These are phyloP conservation scores for Pichia insulana DNA, from an alignment of 805 yeast species.

Conservation along the genomic window DNA sequence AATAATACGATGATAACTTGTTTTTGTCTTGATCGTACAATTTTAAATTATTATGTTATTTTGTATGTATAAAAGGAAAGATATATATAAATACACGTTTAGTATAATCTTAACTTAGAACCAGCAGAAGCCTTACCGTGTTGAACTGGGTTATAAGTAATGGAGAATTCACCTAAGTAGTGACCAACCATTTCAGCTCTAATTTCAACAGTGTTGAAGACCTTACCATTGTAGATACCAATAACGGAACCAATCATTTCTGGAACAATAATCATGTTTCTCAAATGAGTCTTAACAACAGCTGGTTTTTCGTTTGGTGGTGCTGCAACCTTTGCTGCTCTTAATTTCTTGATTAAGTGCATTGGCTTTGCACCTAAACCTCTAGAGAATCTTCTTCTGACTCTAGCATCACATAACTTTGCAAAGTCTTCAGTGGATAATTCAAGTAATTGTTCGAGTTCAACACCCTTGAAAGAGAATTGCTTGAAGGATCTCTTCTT, in stretches of 20 bases:
- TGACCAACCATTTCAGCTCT: conserved; percentile 99
- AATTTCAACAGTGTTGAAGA: conserved; percentile 97
- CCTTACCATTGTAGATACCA: conserved; percentile 99
- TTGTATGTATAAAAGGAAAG: conserved; percentile 5
- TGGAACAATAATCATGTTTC: conserved; percentile 98
- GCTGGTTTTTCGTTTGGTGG: conserved; percentile 95
- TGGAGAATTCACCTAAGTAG: conserved; percentile 99
- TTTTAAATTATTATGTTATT: neutral
- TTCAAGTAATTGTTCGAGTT: conserved; percentile 86
- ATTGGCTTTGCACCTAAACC: conserved; percentile 93
- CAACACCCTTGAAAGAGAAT: conserved; percentile 99
- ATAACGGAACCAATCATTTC: conserved; percentile 99
- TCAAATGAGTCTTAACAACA: conserved; percentile 96
- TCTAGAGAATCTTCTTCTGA: conserved; percentile 98
- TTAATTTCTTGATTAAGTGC: conserved; percentile 94
- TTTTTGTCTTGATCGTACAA: no score
- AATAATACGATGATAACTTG: conserved; percentile 2
- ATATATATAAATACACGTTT: conserved; percentile 15
- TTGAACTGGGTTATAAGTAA: conserved; percentile 98
- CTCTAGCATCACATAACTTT: conserved; percentile 95
- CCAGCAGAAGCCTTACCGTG: conserved; percentile 62
- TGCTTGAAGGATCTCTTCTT: conserved; percentile 92
- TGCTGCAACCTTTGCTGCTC: conserved; percentile 91
- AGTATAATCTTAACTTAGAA: conserved; percentile 31
- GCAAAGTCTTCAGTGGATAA: conserved; percentile 95